phyloP scores from a whole-genome alignment of 345 rosid genomes.

The Brassica juncea region DNA sequence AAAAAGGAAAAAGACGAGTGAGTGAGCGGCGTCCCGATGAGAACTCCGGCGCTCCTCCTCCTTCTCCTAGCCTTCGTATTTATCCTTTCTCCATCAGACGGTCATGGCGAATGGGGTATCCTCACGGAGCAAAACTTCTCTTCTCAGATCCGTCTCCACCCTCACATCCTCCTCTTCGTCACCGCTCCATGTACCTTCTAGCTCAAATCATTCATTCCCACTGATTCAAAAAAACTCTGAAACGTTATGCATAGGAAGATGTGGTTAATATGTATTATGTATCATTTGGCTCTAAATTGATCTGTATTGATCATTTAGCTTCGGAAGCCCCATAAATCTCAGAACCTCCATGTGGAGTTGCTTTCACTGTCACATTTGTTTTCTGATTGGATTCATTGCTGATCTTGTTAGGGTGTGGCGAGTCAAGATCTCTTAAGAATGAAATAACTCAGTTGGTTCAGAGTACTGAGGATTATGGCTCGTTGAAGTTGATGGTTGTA shows the following conservation, averaged over 20 bases:
- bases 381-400: slow-evolving; percentile 5
- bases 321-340: background rate
- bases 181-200: slow-evolving; percentile 65
- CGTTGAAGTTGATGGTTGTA: slow-evolving; percentile 60
- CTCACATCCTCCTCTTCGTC: slow-evolving; percentile 71
- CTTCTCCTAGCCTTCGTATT: slow-evolving; percentile 17
- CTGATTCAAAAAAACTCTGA: background rate
- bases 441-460: slow-evolving; percentile 50
- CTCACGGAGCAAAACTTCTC: slow-evolving; percentile 77
- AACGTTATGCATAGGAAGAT: background rate
- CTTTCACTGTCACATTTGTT: background rate
- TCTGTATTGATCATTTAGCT: background rate
- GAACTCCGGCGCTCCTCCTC: slow-evolving; percentile 27
- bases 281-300: background rate
- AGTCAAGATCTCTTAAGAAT: slow-evolving; percentile 72
- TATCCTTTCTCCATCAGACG: slow-evolving; percentile 2
- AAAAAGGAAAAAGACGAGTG: slow-evolving; percentile 11
- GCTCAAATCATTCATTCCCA: background rate
- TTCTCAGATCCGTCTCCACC: slow-evolving; percentile 75
- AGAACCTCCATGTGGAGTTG: background rate
- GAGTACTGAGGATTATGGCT: slow-evolving; percentile 45
- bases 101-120: slow-evolving; percentile 57
- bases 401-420: slow-evolving; percentile 77
- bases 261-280: background rate
- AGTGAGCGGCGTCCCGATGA: slow-evolving; percentile 37